These are phyloP conservation scores for Haplosporangium sp. DNA, from an alignment of 371 early-diverging fungal species.

Conservation along the genomic window DNA sequence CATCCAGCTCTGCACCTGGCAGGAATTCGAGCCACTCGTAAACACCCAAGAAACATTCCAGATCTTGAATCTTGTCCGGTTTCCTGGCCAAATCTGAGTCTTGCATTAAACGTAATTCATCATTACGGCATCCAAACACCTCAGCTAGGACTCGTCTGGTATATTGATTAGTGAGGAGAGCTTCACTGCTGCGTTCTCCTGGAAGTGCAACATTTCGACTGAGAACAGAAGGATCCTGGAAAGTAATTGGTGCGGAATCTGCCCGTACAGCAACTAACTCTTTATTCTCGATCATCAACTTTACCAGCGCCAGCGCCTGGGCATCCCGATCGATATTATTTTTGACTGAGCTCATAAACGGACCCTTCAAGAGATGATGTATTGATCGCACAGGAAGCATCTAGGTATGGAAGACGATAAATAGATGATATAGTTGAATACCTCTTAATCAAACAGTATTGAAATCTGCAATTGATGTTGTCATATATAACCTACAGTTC, in stretches of 20 bases:
- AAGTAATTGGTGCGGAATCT: slow-evolving; percentile 24
- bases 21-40: slow-evolving; percentile 56
- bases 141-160: slow-evolving; percentile 17
- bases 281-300: slow-evolving; percentile 20
- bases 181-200: slow-evolving; percentile 40
- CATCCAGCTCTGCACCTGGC: slow-evolving; percentile 43
- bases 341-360: slow-evolving; percentile 21
- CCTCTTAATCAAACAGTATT: too few relatives aligned
- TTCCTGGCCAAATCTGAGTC: slow-evolving; percentile 43
- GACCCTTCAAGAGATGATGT: slow-evolving; percentile 46
- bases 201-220: slow-evolving; percentile 31
- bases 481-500: slow-evolving; percentile 26
- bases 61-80: slow-evolving; percentile 52
- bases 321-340: slow-evolving; percentile 37
- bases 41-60: slow-evolving; percentile 47
- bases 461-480: not conserved
- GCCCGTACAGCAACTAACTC: slow-evolving; percentile 24
- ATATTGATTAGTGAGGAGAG: slow-evolving; percentile 21
- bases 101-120: slow-evolving; percentile 47
- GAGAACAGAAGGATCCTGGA: slow-evolving; percentile 41
- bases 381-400: slow-evolving; percentile 35
- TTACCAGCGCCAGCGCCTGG: slow-evolving; percentile 49
- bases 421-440: not conserved
- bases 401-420: not conserved
- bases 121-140: slow-evolving; percentile 32